phyloP scores from a whole-genome alignment of 148 eudicot genomes.

The Talinum fruticosum region DNA sequence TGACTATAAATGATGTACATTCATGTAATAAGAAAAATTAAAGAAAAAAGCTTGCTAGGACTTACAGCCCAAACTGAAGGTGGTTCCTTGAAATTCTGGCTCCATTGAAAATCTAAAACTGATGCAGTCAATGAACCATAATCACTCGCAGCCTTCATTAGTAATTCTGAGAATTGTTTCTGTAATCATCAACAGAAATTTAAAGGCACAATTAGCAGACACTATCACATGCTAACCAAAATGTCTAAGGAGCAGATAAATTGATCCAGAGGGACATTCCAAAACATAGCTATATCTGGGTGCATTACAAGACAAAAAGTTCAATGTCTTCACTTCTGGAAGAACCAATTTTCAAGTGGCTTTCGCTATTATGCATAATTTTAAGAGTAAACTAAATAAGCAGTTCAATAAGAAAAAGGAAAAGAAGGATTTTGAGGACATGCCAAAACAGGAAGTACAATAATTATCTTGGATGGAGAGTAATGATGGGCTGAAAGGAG shows the following conservation, averaged over 20 bases:
- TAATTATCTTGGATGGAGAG: background rate
- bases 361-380: background rate
- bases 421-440: background rate
- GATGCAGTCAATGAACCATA: constrained; percentile 95
- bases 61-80: constrained; percentile 88
- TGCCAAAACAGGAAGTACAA: background rate
- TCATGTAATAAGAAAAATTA: background rate
- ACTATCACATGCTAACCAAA: background rate
- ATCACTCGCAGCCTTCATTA: constrained; percentile 99
- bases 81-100: constrained; percentile 93
- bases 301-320: background rate
- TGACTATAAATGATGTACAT: background rate
- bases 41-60: constrained; percentile 9
- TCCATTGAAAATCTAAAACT: constrained; percentile 94
- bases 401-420: background rate
- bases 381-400: too few relatives aligned
- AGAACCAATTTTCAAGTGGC: background rate
- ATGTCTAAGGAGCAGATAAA: background rate
- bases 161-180: constrained; percentile 95
- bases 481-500: background rate
- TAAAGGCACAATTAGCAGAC: constrained; percentile 1
- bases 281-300: background rate
- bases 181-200: constrained; percentile 32
- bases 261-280: background rate
- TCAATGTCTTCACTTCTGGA: background rate